Conservation (phyloP, 495 filamentous ascomycete genomes). For the Hypoxylon rickii region DNA sequence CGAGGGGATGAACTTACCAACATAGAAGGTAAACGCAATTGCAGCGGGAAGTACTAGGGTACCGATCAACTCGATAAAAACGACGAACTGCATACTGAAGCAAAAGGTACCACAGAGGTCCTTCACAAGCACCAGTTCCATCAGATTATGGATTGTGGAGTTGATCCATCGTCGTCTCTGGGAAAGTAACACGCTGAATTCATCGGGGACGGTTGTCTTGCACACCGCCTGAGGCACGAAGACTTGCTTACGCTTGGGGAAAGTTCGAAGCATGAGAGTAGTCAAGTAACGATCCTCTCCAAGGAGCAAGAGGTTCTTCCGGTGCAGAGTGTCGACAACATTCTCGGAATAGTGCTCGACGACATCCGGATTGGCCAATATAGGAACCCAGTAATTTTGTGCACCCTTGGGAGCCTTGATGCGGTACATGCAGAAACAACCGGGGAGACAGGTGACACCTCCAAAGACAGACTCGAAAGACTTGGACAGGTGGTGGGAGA, state of each 20-base stretch:
- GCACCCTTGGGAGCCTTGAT: constrained; percentile 99
- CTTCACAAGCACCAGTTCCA: constrained; percentile 93
- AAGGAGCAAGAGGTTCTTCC: constrained; percentile 94
- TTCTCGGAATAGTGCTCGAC: constrained; percentile 99
- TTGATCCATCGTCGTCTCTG: constrained; percentile 99
- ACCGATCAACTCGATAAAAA: constrained; percentile 94
- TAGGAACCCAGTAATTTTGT: constrained; percentile 99
- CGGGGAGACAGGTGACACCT: constrained; percentile 97
- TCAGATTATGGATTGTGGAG: constrained; percentile 97
- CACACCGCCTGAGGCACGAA: constrained; percentile 98
- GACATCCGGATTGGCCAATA: constrained; percentile 96
- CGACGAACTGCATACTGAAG: constrained; percentile 99
- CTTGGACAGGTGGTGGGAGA: constrained; percentile 95
- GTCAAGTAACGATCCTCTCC: constrained; percentile 97
- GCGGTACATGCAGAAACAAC: constrained; percentile 99
- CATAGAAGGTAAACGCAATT: constrained; percentile 95
- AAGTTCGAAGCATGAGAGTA: constrained; percentile 97
- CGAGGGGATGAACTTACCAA: constrained; percentile 62
- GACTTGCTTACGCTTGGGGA: constrained; percentile 98
- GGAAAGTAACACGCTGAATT: constrained; percentile 88
- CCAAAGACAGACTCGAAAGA: constrained; percentile 98
- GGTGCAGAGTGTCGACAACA: constrained; percentile 97
- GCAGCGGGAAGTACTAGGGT: constrained; percentile 94
- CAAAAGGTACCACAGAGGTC: constrained; percentile 99
- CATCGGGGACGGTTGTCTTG: constrained; percentile 95